Evolutionary conservation across 225 moss, liverwort and hornwort species (phyloP).

Genomic region (Antitrichia curtipendula): DNA sequence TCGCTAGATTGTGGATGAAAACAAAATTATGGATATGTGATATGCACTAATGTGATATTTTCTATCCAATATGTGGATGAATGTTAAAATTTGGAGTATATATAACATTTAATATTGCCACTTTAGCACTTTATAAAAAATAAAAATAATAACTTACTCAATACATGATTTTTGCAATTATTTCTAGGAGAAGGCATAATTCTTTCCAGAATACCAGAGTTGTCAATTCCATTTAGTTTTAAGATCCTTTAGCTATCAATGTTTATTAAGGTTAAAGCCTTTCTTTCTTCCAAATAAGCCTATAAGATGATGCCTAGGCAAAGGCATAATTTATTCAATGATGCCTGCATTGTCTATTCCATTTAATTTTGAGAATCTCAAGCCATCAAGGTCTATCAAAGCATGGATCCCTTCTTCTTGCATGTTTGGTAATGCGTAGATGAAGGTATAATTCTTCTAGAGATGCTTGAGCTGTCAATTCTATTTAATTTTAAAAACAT

Average conservation of each 20-base stretch:
- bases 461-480: background rate
- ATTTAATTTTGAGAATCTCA: background rate
- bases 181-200: background rate
- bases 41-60: no score
- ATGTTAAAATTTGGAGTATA: no score
- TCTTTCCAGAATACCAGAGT: background rate
- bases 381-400: background rate
- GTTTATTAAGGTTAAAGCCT: background rate
- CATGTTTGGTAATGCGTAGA: background rate
- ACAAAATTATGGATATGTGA: no score
- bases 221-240: background rate
- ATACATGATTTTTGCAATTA: background rate
- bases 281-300: background rate
- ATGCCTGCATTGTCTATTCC: background rate
- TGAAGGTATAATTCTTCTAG: accelerated
- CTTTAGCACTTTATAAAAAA: no score
- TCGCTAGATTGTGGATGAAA: no score
- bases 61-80: no score
- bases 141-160: no score
- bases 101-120: no score
- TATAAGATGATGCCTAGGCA: background rate
- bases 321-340: accelerated
- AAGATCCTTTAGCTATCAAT: background rate
- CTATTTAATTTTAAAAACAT: background rate
- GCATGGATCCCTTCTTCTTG: background rate